Conservation (phyloP, 2,329 filamentous ascomycete genomes). For the Aspergillus melleus region DNA sequence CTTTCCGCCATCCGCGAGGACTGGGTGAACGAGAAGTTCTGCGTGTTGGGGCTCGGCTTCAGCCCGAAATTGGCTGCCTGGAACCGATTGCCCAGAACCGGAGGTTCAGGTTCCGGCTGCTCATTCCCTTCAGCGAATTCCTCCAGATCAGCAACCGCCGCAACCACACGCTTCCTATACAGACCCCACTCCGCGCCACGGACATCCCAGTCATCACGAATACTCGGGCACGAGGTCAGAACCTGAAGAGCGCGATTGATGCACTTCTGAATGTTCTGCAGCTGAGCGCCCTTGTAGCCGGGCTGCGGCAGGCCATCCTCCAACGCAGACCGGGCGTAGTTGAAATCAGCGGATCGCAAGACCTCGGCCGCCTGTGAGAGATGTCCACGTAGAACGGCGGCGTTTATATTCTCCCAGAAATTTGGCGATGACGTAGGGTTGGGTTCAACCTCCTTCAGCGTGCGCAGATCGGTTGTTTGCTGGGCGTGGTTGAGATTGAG, state of each 20-base stretch:
- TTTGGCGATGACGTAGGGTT: constrained; percentile 73
- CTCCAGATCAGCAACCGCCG: constrained; percentile 69
- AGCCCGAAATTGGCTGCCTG: constrained; percentile 51
- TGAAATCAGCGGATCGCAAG: constrained; percentile 75
- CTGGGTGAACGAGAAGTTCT: constrained; percentile 62
- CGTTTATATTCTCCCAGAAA: constrained; percentile 85
- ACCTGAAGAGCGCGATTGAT: constrained; percentile 67
- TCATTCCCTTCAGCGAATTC: constrained; percentile 76
- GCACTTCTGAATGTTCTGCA: constrained; percentile 76
- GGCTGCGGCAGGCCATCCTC: constrained; percentile 63
- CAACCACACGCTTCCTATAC: constrained; percentile 73
- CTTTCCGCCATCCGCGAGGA: constrained; percentile 75
- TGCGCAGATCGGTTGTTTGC: constrained; percentile 65
- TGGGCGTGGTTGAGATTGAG: constrained; percentile 72
- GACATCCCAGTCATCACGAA: constrained; percentile 73
- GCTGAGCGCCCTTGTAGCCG: constrained; percentile 71
- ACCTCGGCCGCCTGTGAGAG: constrained; percentile 66
- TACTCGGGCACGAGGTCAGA: constrained; percentile 71
- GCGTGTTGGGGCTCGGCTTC: constrained; percentile 40
- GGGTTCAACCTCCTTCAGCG: constrained; percentile 64
- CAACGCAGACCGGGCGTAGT: constrained; percentile 64
- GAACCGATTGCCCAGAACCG: constrained; percentile 45
- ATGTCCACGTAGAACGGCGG: constrained; percentile 72
- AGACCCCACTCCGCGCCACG: constrained; percentile 78
- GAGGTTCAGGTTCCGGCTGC: constrained; percentile 42